phyloP scores from a whole-genome alignment of 2,329 filamentous ascomycete genomes.

The Claviceps lovelessii region DNA sequence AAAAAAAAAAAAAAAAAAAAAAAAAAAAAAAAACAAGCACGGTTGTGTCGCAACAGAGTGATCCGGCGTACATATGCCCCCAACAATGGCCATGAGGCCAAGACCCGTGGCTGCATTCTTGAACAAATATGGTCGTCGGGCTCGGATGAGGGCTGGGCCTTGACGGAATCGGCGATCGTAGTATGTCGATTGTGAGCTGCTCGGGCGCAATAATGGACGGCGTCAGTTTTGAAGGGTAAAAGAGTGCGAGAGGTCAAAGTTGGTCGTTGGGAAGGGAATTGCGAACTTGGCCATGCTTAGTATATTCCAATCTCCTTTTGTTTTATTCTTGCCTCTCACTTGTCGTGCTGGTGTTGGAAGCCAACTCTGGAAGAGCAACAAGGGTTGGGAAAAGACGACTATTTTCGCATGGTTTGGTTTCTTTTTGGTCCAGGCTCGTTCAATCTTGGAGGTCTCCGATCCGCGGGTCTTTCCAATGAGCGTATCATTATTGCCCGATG shows the following conservation, averaged over 20 bases:
- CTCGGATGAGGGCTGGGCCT: constrained; percentile 77
- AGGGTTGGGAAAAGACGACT: neutral
- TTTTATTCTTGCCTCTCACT: neutral
- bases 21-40: no score
- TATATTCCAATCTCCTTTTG: no score
- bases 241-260: neutral
- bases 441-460: no score
- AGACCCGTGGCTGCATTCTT: constrained; percentile 76
- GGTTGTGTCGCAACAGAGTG: neutral
- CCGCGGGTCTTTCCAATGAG: neutral
- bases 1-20: no score
- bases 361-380: neutral
- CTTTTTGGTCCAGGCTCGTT: neutral
- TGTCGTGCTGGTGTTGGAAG: neutral
- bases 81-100: constrained; percentile 59
- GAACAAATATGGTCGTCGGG: constrained; percentile 78
- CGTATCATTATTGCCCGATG: neutral
- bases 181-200: constrained; percentile 52
- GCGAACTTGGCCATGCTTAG: constrained; percentile 1
- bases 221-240: neutral
- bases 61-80: constrained; percentile 69
- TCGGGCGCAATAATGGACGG: neutral
- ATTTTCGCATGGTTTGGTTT: neutral
- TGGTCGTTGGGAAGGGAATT: neutral
- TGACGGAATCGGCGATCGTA: constrained; percentile 81